phyloP scores from a whole-genome alignment of 2,329 filamentous ascomycete genomes.

The Eurotiales sp. region DNA sequence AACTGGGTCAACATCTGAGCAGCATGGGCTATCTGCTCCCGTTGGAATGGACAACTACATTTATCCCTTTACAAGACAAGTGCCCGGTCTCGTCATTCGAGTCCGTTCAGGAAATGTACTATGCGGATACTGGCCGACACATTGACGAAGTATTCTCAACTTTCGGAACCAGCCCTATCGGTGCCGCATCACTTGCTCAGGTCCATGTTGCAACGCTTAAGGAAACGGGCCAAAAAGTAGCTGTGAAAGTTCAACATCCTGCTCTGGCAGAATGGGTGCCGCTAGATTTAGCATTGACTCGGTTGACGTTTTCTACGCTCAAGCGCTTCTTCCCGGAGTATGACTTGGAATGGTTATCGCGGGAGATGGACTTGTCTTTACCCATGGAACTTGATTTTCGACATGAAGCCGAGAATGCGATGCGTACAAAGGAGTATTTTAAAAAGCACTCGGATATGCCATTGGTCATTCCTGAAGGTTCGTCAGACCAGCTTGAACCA shows the following conservation, averaged over 20 bases:
- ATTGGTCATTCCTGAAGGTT: conserved; percentile 72
- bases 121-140: conserved; percentile 72
- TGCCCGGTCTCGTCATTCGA: conserved; percentile 89
- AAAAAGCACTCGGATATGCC: conserved; percentile 68
- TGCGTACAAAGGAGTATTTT: conserved; percentile 76
- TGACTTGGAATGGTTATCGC: conserved; percentile 90
- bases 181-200: conserved; percentile 89
- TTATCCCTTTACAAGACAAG: conserved; percentile 91
- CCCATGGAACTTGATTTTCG: conserved; percentile 90
- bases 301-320: conserved; percentile 82
- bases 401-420: conserved; percentile 80
- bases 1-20: conserved; percentile 91
- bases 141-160: conserved; percentile 82
- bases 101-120: conserved; percentile 83
- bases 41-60: conserved; percentile 88
- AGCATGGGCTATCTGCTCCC: conserved; percentile 94
- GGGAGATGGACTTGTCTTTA: conserved; percentile 86
- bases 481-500: too few species aligned
- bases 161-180: conserved; percentile 76
- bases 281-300: conserved; percentile 79
- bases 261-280: conserved; percentile 83
- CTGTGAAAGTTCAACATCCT: conserved; percentile 96
- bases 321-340: conserved; percentile 97
- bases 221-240: conserved; percentile 78
- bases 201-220: conserved; percentile 85